phyloP scores from a whole-genome alignment of 2,329 filamentous ascomycete genomes.

The Westerdykella ornata region DNA sequence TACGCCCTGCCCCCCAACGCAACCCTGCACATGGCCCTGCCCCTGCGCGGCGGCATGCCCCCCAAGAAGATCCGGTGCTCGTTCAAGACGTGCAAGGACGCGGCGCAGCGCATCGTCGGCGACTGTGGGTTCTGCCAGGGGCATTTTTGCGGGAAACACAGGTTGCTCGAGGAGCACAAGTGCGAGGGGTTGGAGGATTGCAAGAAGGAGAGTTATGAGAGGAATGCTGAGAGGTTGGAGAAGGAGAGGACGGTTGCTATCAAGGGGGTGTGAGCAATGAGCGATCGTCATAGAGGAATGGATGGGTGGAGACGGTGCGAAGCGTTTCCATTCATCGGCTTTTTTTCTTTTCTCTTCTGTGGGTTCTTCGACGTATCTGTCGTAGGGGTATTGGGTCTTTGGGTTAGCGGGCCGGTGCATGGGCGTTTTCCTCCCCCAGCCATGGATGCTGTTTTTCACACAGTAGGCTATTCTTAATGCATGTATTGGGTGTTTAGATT shows the following conservation, averaged over 20 bases:
- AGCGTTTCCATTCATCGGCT: no score
- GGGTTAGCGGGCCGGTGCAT: no score
- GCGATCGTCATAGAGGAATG: no score
- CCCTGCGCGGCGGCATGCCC: constrained; percentile 52
- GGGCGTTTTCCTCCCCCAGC: no score
- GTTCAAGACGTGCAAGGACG: constrained; percentile 81
- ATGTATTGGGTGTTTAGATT: no score
- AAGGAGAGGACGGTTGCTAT: constrained; percentile 90
- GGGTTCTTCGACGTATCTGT: no score
- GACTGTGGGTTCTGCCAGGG: constrained; percentile 94
- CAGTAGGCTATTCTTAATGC: no score
- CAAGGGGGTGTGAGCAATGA: constrained; percentile 70
- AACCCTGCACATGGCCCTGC: constrained; percentile 51
- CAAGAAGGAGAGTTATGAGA: constrained; percentile 93
- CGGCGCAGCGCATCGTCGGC: constrained; percentile 86
- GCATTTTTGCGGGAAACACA: constrained; percentile 91
- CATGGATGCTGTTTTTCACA: no score
- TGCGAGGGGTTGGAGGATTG: constrained; percentile 91
- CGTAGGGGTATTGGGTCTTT: no score
- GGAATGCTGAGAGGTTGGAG: constrained; percentile 88
- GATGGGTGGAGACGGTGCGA: no score
- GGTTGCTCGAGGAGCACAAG: constrained; percentile 88
- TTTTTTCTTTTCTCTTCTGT: no score
- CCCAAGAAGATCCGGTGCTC: constrained; percentile 77
- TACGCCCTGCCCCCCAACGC: constrained; percentile 46